Evolutionary conservation across 441 rosid species (phyloP), one percentile per base, ranked within the genome.

Genomic region (Pelargonium myrrhifolium): DNA sequence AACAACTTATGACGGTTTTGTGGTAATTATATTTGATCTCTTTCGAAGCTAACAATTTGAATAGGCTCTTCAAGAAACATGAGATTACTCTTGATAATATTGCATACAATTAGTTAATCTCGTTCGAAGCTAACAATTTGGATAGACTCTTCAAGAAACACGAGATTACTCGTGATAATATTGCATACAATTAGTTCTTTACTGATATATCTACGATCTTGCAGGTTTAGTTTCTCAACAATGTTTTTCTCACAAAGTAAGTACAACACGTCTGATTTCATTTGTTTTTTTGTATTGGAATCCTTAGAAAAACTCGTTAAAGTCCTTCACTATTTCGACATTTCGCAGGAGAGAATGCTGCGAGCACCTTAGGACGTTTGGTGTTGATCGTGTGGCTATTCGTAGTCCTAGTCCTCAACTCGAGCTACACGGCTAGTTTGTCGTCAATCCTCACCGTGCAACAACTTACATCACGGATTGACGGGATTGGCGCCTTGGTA

Each of bases 221-320:
- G 80, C 96, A 93, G 97, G 99, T 93, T 93, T 84, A 93, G 96
- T 83, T 89, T 93, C 89, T 93, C 99, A 58, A 93, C 99, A 2
- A 91, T 93, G 99, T 93, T 91, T 77, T 93, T 89, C 86, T 89
- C 96, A 22, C 99, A 91, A 69, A 84, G 98, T 90, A 85, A 9
- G 98, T 87, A 66, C 58, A 58, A 53, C 22, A 10, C 24, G 21
- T 68, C 58, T 68, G 6, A 9, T 66, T 61, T 37, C 5, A 53
- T 47, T 56, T 42, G 21, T 60, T 67, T 79, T 76, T 67, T 18
- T 10, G 58, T 24, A 59, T 35, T 21, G 11, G 39, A 20, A 12
- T 39, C 64, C 39, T 20, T 37, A n/a, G 20, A 49, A 17, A 12
- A 49, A 49, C 56, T 26, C 63, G 21, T 59, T 66, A 58, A 68